Conservation (phyloP, 2,329 filamentous ascomycete genomes). For the Pyrenochaeta sp. region DNA sequence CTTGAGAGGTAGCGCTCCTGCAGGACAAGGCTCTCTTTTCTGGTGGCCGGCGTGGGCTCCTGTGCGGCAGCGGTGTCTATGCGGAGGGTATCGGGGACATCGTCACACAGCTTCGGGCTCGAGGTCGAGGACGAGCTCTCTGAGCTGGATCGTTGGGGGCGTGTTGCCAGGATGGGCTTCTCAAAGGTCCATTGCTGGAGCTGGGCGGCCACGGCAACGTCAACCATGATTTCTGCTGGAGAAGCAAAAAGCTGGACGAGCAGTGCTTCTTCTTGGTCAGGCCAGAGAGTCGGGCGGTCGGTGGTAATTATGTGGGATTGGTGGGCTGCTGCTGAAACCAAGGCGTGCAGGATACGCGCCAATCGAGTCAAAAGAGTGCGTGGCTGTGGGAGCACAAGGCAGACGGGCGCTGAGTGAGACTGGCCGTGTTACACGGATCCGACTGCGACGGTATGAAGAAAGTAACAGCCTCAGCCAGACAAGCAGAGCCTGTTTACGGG, state of each 20-base stretch:
- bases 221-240: conserved; percentile 37
- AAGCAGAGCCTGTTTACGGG: too few species aligned
- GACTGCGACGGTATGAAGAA: conserved; percentile 1
- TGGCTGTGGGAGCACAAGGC: conserved; percentile 30
- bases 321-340: conserved; percentile 39
- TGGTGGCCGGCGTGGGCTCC: conserved; percentile 8
- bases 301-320: conserved; percentile 23
- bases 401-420: conserved; percentile 29
- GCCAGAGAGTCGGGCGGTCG: conserved; percentile 2
- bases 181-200: conserved; percentile 50
- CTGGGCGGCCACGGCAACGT: conserved; percentile 42
- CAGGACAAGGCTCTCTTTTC: conserved; percentile 36
- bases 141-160: conserved; percentile 37
- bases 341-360: conserved; percentile 39
- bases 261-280: conserved; percentile 2
- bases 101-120: conserved; percentile 47
- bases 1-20: conserved; percentile 51
- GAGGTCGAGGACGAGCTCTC: conserved; percentile 44
- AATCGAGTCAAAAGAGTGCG: conserved; percentile 30
- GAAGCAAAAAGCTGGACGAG: conserved; percentile 5
- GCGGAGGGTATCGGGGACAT: conserved; percentile 44
- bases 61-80: conserved; percentile 38
- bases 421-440: conserved; percentile 22
- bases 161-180: conserved; percentile 36
- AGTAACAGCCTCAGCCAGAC: conserved; percentile 6